Evolutionary conservation across 2,329 filamentous ascomycete genomes (phyloP).

Genomic region (Aspergillus niger): DNA sequence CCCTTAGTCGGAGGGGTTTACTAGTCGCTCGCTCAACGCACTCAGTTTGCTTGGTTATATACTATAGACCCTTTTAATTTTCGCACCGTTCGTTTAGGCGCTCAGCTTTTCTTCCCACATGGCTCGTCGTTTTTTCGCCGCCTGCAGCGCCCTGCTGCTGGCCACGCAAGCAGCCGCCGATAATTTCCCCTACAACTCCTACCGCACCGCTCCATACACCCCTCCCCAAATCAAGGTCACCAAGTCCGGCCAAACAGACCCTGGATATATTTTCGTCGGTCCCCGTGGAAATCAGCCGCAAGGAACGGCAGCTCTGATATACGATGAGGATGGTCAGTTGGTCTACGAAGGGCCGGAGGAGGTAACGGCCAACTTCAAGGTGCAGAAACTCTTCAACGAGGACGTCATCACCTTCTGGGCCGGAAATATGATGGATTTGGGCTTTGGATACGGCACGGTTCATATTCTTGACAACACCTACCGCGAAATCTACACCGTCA

Average conservation of each 20-base stretch:
- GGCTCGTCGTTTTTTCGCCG: slow-evolving; percentile 15
- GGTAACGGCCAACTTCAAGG: slow-evolving; percentile 37
- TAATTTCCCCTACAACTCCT: slow-evolving; percentile 22
- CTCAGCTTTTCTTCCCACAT: slow-evolving; percentile 7
- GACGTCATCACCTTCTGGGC: slow-evolving; percentile 43
- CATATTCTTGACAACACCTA: slow-evolving; percentile 40
- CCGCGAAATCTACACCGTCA: slow-evolving; percentile 36
- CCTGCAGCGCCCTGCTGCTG: slow-evolving; percentile 21
- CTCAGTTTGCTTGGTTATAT: not conserved
- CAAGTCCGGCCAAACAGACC: slow-evolving; percentile 33
- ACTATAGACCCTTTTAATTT: not conserved
- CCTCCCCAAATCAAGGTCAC: slow-evolving; percentile 36
- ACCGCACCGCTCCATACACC: slow-evolving; percentile 18
- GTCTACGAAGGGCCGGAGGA: slow-evolving; percentile 39
- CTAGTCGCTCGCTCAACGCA: not conserved
- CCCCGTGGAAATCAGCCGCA: slow-evolving; percentile 31
- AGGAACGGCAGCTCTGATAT: slow-evolving; percentile 39
- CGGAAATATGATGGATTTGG: slow-evolving; percentile 30
- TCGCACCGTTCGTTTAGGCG: not conserved
- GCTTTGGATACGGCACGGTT: slow-evolving; percentile 33
- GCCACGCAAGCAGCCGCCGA: slow-evolving; percentile 20
- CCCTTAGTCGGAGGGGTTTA: not conserved
- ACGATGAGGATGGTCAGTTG: slow-evolving; percentile 38
- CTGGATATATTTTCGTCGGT: slow-evolving; percentile 39
- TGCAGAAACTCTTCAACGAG: slow-evolving; percentile 36